phyloP scores from a whole-genome alignment of 441 rosid genomes.

The Eruca vesicaria region DNA sequence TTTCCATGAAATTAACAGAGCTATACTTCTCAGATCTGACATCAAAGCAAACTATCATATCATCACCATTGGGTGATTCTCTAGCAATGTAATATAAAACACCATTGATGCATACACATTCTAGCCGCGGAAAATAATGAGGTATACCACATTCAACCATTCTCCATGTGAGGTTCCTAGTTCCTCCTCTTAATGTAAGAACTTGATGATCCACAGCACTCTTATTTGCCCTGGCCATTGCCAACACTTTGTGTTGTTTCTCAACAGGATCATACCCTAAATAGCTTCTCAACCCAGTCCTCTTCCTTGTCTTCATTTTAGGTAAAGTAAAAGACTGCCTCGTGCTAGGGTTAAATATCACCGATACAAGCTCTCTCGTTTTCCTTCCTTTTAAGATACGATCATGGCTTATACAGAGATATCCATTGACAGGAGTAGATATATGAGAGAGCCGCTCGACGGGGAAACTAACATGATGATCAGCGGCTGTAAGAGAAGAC shows the following conservation, averaged over 20 bases:
- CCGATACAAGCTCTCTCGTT: neutral
- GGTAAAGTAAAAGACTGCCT: neutral
- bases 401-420: neutral
- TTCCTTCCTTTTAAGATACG: neutral
- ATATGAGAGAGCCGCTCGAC: no score
- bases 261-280: neutral
- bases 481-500: no score
- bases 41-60: neutral
- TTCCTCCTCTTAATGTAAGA: neutral
- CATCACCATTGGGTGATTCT: no score
- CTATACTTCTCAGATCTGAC: neutral
- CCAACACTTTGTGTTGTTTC: neutral
- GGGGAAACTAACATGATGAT: no score
- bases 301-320: neutral
- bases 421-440: neutral
- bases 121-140: neutral
- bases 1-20: neutral
- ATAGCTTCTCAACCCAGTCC: neutral
- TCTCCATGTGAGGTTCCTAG: neutral
- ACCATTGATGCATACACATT: neutral
- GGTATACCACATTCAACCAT: neutral
- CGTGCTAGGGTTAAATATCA: constrained; percentile 4
- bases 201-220: neutral
- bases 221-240: neutral
- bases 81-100: neutral